A percentile compares a stretch with the other conserved stretches of the same genome.
phyloP scores from a whole-genome alignment of 225 moss, liverwort and hornwort species.

The Pseudisothecium myosuroides region DNA sequence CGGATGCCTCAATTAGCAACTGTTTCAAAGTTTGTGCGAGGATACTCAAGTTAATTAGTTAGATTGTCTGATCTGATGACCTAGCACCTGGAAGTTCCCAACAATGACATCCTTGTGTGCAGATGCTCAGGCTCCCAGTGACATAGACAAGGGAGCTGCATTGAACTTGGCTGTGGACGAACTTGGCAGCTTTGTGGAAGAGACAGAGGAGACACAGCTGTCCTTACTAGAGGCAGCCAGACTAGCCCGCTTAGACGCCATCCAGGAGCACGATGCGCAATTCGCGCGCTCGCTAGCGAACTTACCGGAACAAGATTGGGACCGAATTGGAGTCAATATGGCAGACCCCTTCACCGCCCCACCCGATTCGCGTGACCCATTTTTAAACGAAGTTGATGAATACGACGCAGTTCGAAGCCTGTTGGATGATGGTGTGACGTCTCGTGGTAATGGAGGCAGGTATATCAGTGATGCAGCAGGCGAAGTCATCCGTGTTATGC shows the following conservation, averaged over 20 bases:
- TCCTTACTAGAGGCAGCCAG: slow-evolving; percentile 17
- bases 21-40: neutral
- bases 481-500: neutral
- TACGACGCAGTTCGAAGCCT: neutral
- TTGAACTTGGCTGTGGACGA: slow-evolving; percentile 8
- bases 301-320: neutral
- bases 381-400: neutral
- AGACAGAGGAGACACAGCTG: slow-evolving; percentile 3
- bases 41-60: neutral
- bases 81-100: neutral
- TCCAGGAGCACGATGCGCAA: slow-evolving; percentile 13
- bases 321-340: neutral
- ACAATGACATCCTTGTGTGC: neutral
- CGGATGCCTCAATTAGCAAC: neutral
- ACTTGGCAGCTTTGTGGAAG: slow-evolving; percentile 10
- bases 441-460: neutral
- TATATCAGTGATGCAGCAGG: neutral
- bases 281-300: slow-evolving; percentile 14
- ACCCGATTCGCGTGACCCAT: neutral
- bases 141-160: slow-evolving; percentile 9
- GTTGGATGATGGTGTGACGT: neutral
- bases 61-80: neutral
- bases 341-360: neutral
- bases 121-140: neutral
- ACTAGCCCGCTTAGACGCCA: slow-evolving; percentile 18